Percentiles rank a stretch among this genome's conserved stretches.
These are phyloP conservation scores for Leucogyrophana mollusca DNA, from an alignment of 768 basidiomycete species.

Conservation along the genomic window DNA sequence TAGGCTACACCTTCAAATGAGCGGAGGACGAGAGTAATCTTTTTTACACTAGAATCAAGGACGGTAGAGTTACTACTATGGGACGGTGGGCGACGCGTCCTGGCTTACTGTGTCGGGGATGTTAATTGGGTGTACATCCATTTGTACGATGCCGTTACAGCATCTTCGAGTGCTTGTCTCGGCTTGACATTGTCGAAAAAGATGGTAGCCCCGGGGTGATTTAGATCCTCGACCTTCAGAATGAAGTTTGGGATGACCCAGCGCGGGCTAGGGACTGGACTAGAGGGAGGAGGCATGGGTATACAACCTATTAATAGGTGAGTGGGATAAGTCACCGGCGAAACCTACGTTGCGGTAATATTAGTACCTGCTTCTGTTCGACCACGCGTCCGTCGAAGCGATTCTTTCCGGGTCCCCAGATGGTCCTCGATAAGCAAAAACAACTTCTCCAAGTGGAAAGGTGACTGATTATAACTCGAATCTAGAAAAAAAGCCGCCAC, in stretches of 20 bases:
- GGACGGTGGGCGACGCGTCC: not conserved
- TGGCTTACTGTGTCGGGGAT: constrained; percentile 48
- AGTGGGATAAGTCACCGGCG: no score
- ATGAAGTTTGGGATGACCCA: constrained; percentile 60
- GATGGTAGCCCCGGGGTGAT: constrained; percentile 53
- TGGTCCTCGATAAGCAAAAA: no score
- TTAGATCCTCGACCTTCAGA: constrained; percentile 56
- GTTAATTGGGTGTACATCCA: constrained; percentile 44
- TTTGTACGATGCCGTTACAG: constrained; percentile 38
- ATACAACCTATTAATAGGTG: not conserved
- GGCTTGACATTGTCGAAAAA: constrained; percentile 55
- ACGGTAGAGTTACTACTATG: constrained; percentile 9
- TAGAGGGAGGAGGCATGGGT: constrained; percentile 21
- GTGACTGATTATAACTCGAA: no score
- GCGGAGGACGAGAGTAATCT: constrained; percentile 58
- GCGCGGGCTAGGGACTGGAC: constrained; percentile 19
- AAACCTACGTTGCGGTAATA: no score
- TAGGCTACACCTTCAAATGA: constrained; percentile 72
- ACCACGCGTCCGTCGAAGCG: no score
- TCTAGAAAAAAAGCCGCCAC: no score
- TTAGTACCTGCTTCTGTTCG: no score
- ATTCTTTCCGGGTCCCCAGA: no score
- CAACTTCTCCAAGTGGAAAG: no score
- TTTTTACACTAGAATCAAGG: constrained; percentile 40
- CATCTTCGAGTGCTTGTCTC: constrained; percentile 33